A percentile compares a stretch with the other conserved stretches of the same genome.
phyloP scores from a whole-genome alignment of 2,329 filamentous ascomycete genomes.

The Phialophora macrospora region DNA sequence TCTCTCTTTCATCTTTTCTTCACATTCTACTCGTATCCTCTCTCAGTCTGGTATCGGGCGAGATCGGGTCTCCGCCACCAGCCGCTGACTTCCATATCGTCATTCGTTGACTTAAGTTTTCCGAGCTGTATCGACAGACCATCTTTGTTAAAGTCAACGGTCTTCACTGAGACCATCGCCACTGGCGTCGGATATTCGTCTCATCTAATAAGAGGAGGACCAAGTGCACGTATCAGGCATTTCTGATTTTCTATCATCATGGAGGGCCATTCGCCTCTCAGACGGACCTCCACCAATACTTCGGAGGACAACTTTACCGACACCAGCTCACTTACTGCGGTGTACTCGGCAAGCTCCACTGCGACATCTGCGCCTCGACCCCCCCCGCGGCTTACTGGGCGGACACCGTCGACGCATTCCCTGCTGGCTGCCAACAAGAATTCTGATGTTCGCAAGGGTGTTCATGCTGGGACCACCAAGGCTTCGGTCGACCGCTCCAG shows the following conservation, averaged over 20 bases:
- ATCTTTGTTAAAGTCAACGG: background rate
- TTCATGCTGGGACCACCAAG: constrained; percentile 64
- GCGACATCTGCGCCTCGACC: constrained; percentile 26
- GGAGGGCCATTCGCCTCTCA: constrained; percentile 31
- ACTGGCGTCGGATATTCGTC: background rate
- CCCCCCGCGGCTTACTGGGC: constrained; percentile 12
- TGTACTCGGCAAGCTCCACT: constrained; percentile 29
- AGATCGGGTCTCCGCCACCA: background rate
- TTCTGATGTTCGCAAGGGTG: constrained; percentile 56
- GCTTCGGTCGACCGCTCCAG: constrained; percentile 64
- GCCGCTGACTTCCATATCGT: constrained; percentile 4
- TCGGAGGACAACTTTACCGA: constrained; percentile 32
- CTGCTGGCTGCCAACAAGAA: constrained; percentile 51
- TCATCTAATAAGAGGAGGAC: background rate
- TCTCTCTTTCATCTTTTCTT: background rate
- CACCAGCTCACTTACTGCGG: constrained; percentile 23
- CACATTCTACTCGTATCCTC: background rate
- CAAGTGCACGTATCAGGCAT: background rate
- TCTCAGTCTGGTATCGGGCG: background rate
- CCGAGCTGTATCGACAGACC: background rate
- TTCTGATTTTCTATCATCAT: constrained; percentile 15
- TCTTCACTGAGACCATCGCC: background rate
- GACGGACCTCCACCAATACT: constrained; percentile 30
- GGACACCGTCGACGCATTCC: constrained; percentile 46
- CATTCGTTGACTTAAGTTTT: constrained; percentile 10